phyloP scores from a whole-genome alignment of 768 basidiomycete species.

The Lentinula guzmanii region DNA sequence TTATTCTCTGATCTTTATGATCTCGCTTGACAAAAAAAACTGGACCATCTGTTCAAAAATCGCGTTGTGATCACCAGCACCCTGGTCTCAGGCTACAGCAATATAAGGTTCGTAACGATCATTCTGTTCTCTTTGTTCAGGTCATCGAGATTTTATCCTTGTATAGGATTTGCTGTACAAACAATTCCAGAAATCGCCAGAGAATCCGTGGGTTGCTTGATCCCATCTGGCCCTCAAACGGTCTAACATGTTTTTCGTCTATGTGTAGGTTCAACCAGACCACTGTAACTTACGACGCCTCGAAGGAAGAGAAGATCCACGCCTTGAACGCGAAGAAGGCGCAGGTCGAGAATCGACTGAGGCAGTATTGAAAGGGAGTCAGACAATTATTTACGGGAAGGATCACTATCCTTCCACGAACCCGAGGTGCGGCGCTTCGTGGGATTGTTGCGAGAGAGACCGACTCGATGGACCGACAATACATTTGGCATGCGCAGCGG shows the following conservation, averaged over 20 bases:
- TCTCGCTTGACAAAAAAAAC: not conserved
- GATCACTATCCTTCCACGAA: not conserved
- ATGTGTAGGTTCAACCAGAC: conserved; percentile 74
- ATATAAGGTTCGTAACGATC: conserved; percentile 56
- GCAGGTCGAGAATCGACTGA: conserved; percentile 61
- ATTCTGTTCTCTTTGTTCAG: not conserved
- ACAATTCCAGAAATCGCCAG: conserved; percentile 94
- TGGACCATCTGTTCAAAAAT: conserved; percentile 8
- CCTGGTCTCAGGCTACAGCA: conserved; percentile 89
- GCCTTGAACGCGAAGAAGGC: conserved; percentile 66
- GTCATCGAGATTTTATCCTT: not conserved
- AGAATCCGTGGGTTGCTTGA: conserved; percentile 71
- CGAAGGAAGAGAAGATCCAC: conserved; percentile 79
- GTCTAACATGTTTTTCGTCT: not conserved
- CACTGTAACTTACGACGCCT: conserved; percentile 74
- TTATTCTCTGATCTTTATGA: not conserved
- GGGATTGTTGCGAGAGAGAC: not conserved
- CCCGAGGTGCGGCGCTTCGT: not conserved
- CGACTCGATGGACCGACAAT: not conserved
- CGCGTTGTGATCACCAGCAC: conserved; percentile 40
- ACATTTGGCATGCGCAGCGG: not conserved
- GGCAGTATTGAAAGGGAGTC: conserved; percentile 21
- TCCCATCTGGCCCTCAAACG: not conserved
- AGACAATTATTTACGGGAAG: not conserved
- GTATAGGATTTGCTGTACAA: conserved; percentile 80